Evolutionary conservation across 2,329 filamentous ascomycete species (phyloP), one percentile per base, ranked within the genome.

Genomic region (Scytalidium sp.): DNA sequence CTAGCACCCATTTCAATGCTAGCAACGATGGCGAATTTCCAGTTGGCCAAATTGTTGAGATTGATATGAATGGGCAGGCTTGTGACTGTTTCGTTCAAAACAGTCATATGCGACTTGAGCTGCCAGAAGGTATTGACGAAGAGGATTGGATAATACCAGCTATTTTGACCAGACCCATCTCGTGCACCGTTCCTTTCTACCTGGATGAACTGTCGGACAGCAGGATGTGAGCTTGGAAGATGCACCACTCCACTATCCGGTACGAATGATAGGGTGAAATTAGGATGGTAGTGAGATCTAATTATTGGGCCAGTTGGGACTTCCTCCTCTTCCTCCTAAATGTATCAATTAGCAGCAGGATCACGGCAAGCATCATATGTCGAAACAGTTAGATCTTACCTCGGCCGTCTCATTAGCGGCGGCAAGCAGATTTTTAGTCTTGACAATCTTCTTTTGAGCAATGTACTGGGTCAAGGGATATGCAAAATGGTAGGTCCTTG

Each of bases 111-210:
- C 55, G 80, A 85, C 65, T 82, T 89, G 56, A 99, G 78, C 70
- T 97, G 93, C 94, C 94, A 99, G 71, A 99, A 99, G 3, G 88
- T 95, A 72, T 99, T 99, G 65, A 94, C 76, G 66, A 90, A 99
- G 36, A 97, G 72, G 41, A 97, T 82, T 3, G 94, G 94, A 64
- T 88, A 86, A 60, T 97, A 99, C 92, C 92, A 99, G 53, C 87
- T 86, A 70, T 97, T 90, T 70, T 92, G 81, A 32, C 94, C 94
- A 13, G 83, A 84, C 2, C 78, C 83, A 67, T 99, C 94, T 52
- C 94, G 84, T 41, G 90, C 88, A 43, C 87, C 88, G 2, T 84
- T 91, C 2, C 81, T 69, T 67, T 97, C 94, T 25, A 96, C 78
- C 42, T 84, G 84, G 32, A 97, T 74, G 65, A 88, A 94, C 62